phyloP scores from a whole-genome alignment of 2,329 filamentous ascomycete genomes.

The Claviceps sp. region DNA sequence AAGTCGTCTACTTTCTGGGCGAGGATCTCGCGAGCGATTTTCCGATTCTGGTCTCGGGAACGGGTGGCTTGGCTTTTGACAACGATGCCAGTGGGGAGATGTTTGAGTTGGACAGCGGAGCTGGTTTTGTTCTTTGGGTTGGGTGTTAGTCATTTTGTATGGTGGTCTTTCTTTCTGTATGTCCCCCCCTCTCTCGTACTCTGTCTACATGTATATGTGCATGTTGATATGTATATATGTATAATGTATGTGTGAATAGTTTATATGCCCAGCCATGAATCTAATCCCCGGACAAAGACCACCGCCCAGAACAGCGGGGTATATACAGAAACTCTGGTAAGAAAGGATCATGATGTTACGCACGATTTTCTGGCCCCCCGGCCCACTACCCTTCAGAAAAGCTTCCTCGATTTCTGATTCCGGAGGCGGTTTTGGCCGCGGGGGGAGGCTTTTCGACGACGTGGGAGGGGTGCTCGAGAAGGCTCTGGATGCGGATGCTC shows the following conservation, averaged over 20 bases:
- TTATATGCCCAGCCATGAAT: no score
- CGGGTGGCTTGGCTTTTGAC: conserved; percentile 90
- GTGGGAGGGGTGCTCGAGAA: conserved; percentile 19
- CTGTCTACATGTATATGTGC: no score
- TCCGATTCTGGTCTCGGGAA: conserved; percentile 74
- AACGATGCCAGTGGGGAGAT: conserved; percentile 80
- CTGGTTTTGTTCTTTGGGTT: conserved; percentile 73
- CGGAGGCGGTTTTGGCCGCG: conserved; percentile 56
- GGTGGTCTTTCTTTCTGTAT: neutral
- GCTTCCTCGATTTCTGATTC: conserved; percentile 71
- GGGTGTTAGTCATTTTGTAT: neutral
- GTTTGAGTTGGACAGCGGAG: conserved; percentile 84
- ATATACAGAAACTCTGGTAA: no score
- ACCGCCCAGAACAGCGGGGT: no score
- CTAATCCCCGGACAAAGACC: no score
- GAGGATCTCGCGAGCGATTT: conserved; percentile 65
- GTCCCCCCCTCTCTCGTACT: neutral
- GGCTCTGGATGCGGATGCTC: conserved; percentile 4
- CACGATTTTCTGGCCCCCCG: conserved; percentile 92
- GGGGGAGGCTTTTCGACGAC: conserved; percentile 46
- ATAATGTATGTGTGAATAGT: no score
- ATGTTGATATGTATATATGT: no score
- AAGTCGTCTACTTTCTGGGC: conserved; percentile 62
- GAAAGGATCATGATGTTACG: neutral
- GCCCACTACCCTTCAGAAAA: conserved; percentile 83